Base-by-base conservation (phyloP, 805 yeast genomes). In the Limtongia smithiae region DNA sequence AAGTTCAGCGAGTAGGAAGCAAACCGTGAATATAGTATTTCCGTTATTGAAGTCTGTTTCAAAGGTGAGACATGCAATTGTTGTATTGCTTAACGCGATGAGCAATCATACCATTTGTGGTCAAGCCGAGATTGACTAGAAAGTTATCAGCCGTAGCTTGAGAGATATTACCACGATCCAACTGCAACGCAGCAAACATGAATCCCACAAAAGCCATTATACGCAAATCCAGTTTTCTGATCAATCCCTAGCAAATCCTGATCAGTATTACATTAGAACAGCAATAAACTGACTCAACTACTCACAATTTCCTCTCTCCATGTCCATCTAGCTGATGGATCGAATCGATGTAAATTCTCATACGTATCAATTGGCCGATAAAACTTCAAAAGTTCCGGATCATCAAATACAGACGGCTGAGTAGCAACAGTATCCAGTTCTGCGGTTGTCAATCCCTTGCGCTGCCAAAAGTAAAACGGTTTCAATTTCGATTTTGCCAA, bases 271-370 rank as follows among this genome's bases (percentile, higher is more conserved):
- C n/a, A n/a, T n/a, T n/a, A n/a, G n/a, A n/a, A n/a, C n/a, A n/a
- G n/a, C n/a, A n/a, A n/a, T n/a, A n/a, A n/a, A n/a, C n/a, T n/a
- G n/a, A n/a, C n/a, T n/a, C n/a, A n/a, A n/a, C n/a, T n/a, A n/a
- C n/a, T 60, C 36, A 63, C 68, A 22, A 62, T 22, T 40, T 82
- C 85, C 58, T 80, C 85, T 41, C 72, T 65, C n/a, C 57, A 55
- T 0, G 76, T 68, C 87, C 86, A 82, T 8, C 71, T 70, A 34
- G 79, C 72, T 0, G 70, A 69, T 0, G 85, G 83, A 61, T 83
- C 86, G 59, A 81, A 76, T 20, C 70, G 69, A 31, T 70, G 67
- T 27, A 53, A 27, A 27, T 68, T 56, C 33, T 57, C 60, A 21
- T 54, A 57, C n/a, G 34, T 24, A n/a, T 32, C 27, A 32, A 33